Base-by-base conservation (phyloP, 2,329 filamentous ascomycete genomes). In the Colletotrichum eleusines region DNA sequence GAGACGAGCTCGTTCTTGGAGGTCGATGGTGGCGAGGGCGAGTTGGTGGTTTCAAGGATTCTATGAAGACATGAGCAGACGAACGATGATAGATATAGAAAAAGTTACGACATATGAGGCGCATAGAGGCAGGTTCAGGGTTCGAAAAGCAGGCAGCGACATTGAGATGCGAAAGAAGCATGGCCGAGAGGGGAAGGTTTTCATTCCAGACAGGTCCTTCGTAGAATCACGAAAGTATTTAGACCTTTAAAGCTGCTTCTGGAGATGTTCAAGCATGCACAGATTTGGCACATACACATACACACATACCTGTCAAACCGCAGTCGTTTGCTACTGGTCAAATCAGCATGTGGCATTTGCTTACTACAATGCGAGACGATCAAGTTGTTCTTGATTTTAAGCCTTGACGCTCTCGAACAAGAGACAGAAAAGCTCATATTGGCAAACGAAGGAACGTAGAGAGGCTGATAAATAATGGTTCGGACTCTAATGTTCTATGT, bases 1-100 rank as follows among this genome's bases (percentile, higher is more conserved):
- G 90, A 93, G 78, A 80, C 80, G 0, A 87, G 87, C 1, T 87
- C 86, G 0, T 82, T 87, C 46, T 61, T 91, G 9, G 85, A 85
- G 73, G 73, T 89, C 33, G 84, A 85, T 1, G 84, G 82, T 2
- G 78, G 75, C 0, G 78, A 81, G 2, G 88, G 87, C 1, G 80
- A 84, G 31, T 75, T 92, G 68, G 81, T 77, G 4, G 85, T 92
- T 7, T 84, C 79, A 20, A 87, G 83, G 75, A 84, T 89, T 64
- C 74, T 84, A 63, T 86, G 80, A 76, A 28, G 75, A 76, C 1
- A 35, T 67, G 50, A 69, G 33, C 38, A 63, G 61, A 69, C 23
- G 55, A 62, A 72, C 72, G 61, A 76, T 46, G 69, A 72, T 72
- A 74, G 69, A 26, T 65, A 72, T 71, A 74, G 69, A 26, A 60